Evolutionary conservation across 2,329 filamentous ascomycete species (phyloP), one percentile per base, ranked within the genome.

Genomic region (Sclerotinia glacialis): DNA sequence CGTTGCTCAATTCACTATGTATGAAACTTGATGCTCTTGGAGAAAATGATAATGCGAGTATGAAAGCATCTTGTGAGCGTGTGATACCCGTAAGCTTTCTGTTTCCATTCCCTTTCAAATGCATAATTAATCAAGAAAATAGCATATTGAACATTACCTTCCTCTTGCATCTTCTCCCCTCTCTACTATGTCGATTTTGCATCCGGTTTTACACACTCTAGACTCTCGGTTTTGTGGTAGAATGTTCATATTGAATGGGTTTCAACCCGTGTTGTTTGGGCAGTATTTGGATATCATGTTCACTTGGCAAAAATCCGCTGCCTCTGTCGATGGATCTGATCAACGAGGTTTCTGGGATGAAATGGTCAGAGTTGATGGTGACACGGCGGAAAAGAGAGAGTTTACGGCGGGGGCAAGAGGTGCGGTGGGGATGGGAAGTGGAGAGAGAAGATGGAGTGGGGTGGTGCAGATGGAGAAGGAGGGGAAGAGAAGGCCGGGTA

Each of bases 81-180:
- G 67, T 64, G 23, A 68, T 68, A 42, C 52, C 64, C 8, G 67
- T 68, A 55, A 31, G 67, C 23, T 16, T 26, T 18, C 54, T n/a
- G 9, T 11, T 5, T 0, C n/a, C 8, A 28, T 23, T 12, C n/a
- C 18, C 14, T 28, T 40, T 5, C 31, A 44, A 28, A 26, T 49
- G 5, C 23, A n/a, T 42, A 26, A 4, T 31, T 31, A 46, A 61
- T 26, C 6, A 21, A 44, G 14, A 2, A 86, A 93, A 62, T 81
- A 83, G 16, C 83, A 92, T 71, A 87, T 93, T 44, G 91, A 94
- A 77, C 91, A 94, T 76, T 94, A 92, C 73, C 21, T 65, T 6
- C 53, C 63, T 11, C 63, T 65, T 23, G n/a, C 53, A 2, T 88
- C 87, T 4, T 89, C 92, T 73, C 89, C 91, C 69, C 89, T 93